Evolutionary conservation across 495 filamentous ascomycete genomes (phyloP).

Genomic region (Patellaria atrata): DNA sequence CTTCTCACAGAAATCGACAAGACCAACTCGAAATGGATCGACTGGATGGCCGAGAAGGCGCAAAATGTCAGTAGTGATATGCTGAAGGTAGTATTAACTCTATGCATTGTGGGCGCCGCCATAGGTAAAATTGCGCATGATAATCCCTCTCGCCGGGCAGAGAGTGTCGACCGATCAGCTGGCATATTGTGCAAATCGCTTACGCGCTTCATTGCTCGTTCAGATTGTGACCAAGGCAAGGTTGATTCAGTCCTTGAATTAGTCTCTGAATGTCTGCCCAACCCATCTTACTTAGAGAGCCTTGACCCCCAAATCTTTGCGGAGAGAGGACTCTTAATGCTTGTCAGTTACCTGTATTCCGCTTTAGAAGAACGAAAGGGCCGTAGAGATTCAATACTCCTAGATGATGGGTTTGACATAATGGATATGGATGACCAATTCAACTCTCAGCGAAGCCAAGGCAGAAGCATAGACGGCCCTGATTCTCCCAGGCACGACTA

Average conservation of each 20-base stretch:
- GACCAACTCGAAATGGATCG: constrained; percentile 15
- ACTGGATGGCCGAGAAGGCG: constrained; percentile 13
- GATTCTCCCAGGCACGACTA: constrained; percentile 35
- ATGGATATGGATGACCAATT: constrained; percentile 76
- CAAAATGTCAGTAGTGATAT: constrained; percentile 25
- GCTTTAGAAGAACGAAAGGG: constrained; percentile 32
- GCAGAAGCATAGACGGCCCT: constrained; percentile 22
- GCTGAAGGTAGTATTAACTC: constrained; percentile 20
- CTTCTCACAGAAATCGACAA: constrained; percentile 18
- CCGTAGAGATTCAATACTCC: constrained; percentile 18
- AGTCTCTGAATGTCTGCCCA: constrained; percentile 9
- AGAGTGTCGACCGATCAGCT: constrained; percentile 12
- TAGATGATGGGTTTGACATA: constrained; percentile 34
- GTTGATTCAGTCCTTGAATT: constrained; percentile 24
- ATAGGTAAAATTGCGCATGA: constrained; percentile 9
- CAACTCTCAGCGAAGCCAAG: constrained; percentile 38
- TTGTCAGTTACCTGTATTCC: constrained; percentile 12
- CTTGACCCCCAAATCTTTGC: constrained; percentile 10
- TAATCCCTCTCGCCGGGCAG: constrained; percentile 14
- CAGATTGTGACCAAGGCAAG: constrained; percentile 21
- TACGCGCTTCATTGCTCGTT: constrained; percentile 16
- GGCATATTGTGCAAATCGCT: constrained; percentile 16
- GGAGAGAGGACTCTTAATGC: constrained; percentile 4
- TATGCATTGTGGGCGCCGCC: constrained; percentile 17
- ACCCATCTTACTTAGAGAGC: constrained; percentile 4